These are phyloP conservation scores for Marasmius sp. DNA, from an alignment of 1,284 basidiomycete genomes.

Conservation along the genomic window DNA sequence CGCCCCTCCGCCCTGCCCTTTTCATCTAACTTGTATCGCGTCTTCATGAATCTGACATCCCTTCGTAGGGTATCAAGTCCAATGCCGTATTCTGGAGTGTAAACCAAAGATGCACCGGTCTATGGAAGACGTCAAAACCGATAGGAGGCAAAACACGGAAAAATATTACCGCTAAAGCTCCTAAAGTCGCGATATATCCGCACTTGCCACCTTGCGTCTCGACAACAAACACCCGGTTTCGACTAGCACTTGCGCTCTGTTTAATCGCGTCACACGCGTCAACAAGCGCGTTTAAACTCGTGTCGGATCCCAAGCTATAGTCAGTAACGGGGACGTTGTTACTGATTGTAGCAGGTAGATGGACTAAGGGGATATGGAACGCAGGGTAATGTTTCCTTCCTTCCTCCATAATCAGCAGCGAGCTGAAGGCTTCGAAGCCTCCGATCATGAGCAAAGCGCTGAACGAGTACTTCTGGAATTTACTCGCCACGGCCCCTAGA, in stretches of 20 bases:
- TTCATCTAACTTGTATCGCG: conserved; percentile 82
- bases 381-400: conserved; percentile 83
- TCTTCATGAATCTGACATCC: conserved; percentile 90
- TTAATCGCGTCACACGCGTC: conserved; percentile 98
- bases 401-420: conserved; percentile 78
- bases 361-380: conserved; percentile 92
- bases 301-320: conserved; percentile 93
- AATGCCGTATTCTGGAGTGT: conserved; percentile 93
- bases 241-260: conserved; percentile 93
- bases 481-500: conserved; percentile 84
- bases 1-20: conserved; percentile 93
- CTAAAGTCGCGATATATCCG: conserved; percentile 94
- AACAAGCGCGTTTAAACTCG: conserved; percentile 95
- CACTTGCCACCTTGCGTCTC: conserved; percentile 98
- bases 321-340: conserved; percentile 99
- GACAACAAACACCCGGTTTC: conserved; percentile 96
- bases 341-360: conserved; percentile 93
- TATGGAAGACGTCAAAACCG: conserved; percentile 28
- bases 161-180: conserved; percentile 79
- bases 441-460: conserved; percentile 90
- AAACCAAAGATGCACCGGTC: conserved; percentile 91
- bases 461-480: conserved; percentile 86
- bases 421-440: conserved; percentile 92
- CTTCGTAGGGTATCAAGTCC: conserved; percentile 76
- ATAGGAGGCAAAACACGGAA: neutral